Percentiles rank a stretch among this genome's conserved stretches.
Evolutionary conservation across 2,329 filamentous ascomycete species (phyloP).

Genomic region (Claviceps sp.): DNA sequence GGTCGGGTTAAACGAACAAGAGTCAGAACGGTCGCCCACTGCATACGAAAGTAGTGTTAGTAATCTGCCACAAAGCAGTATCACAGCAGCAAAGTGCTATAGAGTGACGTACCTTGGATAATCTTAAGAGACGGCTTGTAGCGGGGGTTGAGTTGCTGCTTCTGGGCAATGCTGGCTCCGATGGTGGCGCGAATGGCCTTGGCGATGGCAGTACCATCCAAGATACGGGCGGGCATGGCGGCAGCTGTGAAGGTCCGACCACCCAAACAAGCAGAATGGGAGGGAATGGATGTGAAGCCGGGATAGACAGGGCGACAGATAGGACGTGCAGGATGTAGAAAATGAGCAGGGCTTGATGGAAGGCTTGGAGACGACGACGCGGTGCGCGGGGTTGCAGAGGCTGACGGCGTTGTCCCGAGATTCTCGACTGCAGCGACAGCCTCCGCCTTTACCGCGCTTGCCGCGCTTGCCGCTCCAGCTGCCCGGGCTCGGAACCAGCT

Average conservation of each 20-base stretch:
- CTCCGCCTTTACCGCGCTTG: neutral
- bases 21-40: conserved; percentile 92
- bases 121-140: conserved; percentile 88
- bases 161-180: conserved; percentile 64
- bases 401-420: neutral
- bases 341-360: no score
- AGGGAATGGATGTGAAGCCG: neutral
- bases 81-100: conserved; percentile 2
- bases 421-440: neutral
- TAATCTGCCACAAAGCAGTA: conserved; percentile 2
- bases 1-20: conserved; percentile 38
- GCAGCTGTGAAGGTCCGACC: conserved; percentile 31
- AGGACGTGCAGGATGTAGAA: no score
- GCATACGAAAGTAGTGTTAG: conserved; percentile 12
- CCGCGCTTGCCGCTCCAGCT: neutral
- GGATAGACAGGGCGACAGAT: conserved; percentile 1
- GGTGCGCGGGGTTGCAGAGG: neutral
- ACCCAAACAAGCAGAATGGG: neutral
- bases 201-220: conserved; percentile 92
- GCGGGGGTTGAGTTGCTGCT: conserved; percentile 69
- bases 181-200: conserved; percentile 78
- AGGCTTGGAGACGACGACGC: neutral
- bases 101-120: conserved; percentile 59
- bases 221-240: conserved; percentile 75
- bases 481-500: neutral